Evolutionary conservation across 2,329 filamentous ascomycete species (phyloP).

Genomic region (Ophiocordyceps camponoti-leonardi): DNA sequence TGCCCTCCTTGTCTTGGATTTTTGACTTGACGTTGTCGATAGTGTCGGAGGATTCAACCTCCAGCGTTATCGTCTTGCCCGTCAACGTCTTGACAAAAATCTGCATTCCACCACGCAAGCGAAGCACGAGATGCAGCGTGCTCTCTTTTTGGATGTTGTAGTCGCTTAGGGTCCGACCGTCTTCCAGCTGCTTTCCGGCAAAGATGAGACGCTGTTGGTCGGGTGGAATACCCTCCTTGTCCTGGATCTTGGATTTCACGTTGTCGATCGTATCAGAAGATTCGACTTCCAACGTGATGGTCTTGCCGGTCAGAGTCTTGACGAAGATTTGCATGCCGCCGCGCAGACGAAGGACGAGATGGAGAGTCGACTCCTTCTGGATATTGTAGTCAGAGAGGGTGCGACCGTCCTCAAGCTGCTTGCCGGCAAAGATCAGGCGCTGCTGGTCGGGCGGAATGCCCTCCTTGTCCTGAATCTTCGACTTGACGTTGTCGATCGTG

Average conservation of each 20-base stretch:
- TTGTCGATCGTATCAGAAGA: constrained; percentile 88
- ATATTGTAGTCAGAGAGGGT: constrained; percentile 99
- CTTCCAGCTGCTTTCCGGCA: constrained; percentile 71
- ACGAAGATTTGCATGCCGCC: constrained; percentile 57
- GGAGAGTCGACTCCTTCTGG: constrained; percentile 90
- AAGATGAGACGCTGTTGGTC: constrained; percentile 60
- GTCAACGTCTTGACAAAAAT: constrained; percentile 79
- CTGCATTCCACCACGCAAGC: constrained; percentile 80
- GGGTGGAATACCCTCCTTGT: constrained; percentile 92
- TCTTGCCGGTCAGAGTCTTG: constrained; percentile 84
- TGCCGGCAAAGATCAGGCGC: constrained; percentile 98
- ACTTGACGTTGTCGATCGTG: constrained; percentile 99
- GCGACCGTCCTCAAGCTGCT: constrained; percentile 99
- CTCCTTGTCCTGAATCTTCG: constrained; percentile 98
- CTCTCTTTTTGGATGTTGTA: constrained; percentile 96
- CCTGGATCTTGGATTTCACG: constrained; percentile 92
- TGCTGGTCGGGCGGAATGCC: constrained; percentile 98
- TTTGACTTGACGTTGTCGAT: constrained; percentile 92
- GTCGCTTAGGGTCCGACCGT: constrained; percentile 75
- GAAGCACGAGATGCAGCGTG: constrained; percentile 70
- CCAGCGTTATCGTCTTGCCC: constrained; percentile 86
- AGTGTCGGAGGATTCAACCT: constrained; percentile 77
- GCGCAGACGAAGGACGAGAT: constrained; percentile 23
- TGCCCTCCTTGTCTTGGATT: constrained; percentile 88
- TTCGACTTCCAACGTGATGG: constrained; percentile 81